Evolutionary conservation across 2,329 filamentous ascomycete genomes (phyloP).

Genomic region (Verticillium zaregamsianum): DNA sequence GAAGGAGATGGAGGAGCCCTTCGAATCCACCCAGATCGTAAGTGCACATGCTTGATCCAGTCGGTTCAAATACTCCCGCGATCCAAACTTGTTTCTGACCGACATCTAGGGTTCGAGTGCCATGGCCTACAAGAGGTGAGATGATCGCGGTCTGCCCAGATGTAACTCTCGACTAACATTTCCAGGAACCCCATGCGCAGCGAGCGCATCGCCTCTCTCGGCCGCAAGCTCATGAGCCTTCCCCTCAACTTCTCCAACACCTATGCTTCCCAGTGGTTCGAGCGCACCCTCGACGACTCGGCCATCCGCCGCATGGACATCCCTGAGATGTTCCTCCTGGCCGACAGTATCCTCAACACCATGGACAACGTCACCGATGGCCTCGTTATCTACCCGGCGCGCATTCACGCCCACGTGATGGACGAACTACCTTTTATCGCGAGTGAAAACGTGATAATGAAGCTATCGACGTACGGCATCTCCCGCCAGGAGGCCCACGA

Average conservation of each 20-base stretch:
- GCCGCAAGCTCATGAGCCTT: constrained; percentile 3
- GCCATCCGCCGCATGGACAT: constrained; percentile 64
- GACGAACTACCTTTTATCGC: constrained; percentile 84
- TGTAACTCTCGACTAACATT: not conserved
- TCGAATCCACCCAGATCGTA: constrained; percentile 73
- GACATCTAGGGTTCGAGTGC: not conserved
- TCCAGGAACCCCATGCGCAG: constrained; percentile 34
- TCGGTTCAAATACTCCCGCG: too few species aligned
- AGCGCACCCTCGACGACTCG: constrained; percentile 73
- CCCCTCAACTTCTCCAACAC: constrained; percentile 30
- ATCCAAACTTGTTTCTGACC: too few species aligned
- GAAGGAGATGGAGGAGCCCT: constrained; percentile 85
- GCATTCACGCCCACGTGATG: constrained; percentile 63
- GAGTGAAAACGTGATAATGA: constrained; percentile 68
- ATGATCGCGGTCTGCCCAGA: not conserved
- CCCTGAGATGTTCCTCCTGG: constrained; percentile 61
- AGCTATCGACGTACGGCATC: constrained; percentile 64
- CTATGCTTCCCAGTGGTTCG: constrained; percentile 42
- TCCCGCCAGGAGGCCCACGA: constrained; percentile 83
- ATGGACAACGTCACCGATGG: constrained; percentile 65
- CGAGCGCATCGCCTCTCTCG: constrained; percentile 36
- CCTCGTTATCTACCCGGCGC: constrained; percentile 73
- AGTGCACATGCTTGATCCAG: too few species aligned
- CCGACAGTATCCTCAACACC: constrained; percentile 64
- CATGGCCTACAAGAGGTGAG: constrained; percentile 35